phyloP scores from a whole-genome alignment of 2,329 filamentous ascomycete species.

The Aspergillus pseudoglaucus region DNA sequence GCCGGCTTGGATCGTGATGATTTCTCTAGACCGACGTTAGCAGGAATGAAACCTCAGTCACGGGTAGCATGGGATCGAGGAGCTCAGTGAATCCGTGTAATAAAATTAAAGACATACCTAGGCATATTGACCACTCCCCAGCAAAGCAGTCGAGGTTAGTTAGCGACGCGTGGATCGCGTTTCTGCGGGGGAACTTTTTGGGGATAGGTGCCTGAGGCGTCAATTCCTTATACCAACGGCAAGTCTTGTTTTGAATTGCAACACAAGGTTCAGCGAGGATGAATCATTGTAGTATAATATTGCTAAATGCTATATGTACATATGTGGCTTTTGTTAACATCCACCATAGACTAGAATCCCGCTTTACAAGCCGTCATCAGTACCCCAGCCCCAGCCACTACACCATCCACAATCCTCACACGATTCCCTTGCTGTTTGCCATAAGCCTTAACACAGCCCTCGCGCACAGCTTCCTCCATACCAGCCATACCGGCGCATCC shows the following conservation, averaged over 20 bases:
- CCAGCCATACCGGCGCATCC: slow-evolving; percentile 91
- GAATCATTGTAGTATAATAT: too few relatives aligned
- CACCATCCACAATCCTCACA: slow-evolving; percentile 70
- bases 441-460: slow-evolving; percentile 59
- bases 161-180: slow-evolving; percentile 29
- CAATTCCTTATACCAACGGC: neutral
- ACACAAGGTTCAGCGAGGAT: too few relatives aligned
- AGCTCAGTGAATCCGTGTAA: too few relatives aligned
- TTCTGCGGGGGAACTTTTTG: slow-evolving; percentile 26
- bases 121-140: slow-evolving; percentile 30
- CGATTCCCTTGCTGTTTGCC: slow-evolving; percentile 53
- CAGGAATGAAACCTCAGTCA: neutral
- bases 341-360: slow-evolving; percentile 20
- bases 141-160: slow-evolving; percentile 20
- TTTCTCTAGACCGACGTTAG: slow-evolving; percentile 60
- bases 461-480: slow-evolving; percentile 67
- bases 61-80: too few relatives aligned
- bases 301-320: too few relatives aligned
- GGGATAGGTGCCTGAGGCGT: slow-evolving; percentile 19
- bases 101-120: slow-evolving; percentile 20
- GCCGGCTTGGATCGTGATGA: slow-evolving; percentile 97
- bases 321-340: neutral
- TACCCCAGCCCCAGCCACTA: slow-evolving; percentile 32
- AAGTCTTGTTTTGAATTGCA: neutral
- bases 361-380: slow-evolving; percentile 32